phyloP scores from a whole-genome alignment of 257 asterid species.

The Schizonepeta tenuifolia region DNA sequence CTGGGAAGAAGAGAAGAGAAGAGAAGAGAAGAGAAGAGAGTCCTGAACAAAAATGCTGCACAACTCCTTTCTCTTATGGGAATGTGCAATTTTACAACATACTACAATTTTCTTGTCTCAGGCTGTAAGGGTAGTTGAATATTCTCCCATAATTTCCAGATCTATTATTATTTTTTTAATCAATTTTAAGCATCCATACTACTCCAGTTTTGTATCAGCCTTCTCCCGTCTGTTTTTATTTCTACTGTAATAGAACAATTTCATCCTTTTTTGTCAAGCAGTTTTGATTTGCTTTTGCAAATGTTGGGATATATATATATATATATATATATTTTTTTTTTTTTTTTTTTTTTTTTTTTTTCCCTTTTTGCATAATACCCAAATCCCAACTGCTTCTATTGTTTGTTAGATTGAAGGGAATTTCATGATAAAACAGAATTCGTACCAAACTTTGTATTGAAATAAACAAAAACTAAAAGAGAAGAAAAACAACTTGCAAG shows the following conservation, averaged over 20 bases:
- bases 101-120: constrained; percentile 30
- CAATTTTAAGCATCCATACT: constrained; percentile 27
- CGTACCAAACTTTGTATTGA: not conserved
- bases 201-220: constrained; percentile 36
- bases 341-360: too few relatives aligned
- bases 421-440: not conserved
- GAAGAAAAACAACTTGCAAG: not conserved
- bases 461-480: not conserved
- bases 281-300: not conserved
- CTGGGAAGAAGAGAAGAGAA: constrained; percentile 19
- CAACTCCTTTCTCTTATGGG: constrained; percentile 28
- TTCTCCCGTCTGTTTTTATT: not conserved
- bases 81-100: constrained; percentile 27
- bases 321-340: too few relatives aligned
- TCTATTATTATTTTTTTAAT: not conserved
- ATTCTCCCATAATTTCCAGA: constrained; percentile 30
- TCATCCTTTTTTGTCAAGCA: not conserved
- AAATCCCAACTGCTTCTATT: not conserved
- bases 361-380: not conserved
- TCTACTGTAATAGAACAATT: constrained; percentile 26
- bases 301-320: not conserved
- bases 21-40: constrained; percentile 22
- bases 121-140: constrained; percentile 30
- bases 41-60: constrained; percentile 16
- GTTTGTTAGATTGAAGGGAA: not conserved